These are phyloP conservation scores for Hortiboletus flavorubellus DNA, from an alignment of 768 basidiomycete species.

Conservation along the genomic window DNA sequence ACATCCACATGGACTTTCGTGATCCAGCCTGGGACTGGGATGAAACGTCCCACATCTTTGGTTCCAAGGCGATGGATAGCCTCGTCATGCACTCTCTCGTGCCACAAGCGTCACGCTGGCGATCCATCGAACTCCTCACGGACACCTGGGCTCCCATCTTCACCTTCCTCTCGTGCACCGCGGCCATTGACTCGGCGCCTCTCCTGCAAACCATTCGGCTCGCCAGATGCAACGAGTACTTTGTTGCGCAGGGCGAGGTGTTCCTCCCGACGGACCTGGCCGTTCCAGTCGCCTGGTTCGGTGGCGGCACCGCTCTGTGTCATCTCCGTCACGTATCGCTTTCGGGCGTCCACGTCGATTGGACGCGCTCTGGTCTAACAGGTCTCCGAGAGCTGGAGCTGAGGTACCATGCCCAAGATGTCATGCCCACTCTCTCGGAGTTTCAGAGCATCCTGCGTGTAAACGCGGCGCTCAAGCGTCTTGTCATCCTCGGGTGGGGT, in stretches of 20 bases:
- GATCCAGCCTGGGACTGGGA: slow-evolving; percentile 58
- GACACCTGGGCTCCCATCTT: slow-evolving; percentile 62
- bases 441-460: slow-evolving; percentile 42
- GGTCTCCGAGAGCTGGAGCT: slow-evolving; percentile 48
- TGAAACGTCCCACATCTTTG: slow-evolving; percentile 41
- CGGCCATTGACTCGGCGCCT: slow-evolving; percentile 32
- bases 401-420: slow-evolving; percentile 53
- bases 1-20: slow-evolving; percentile 55
- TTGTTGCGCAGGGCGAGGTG: slow-evolving; percentile 40
- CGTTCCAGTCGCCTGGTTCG: slow-evolving; percentile 42
- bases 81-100: slow-evolving; percentile 42
- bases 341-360: slow-evolving; percentile 58
- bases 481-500: slow-evolving; percentile 55
- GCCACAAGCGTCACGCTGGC: slow-evolving; percentile 46
- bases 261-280: slow-evolving; percentile 45
- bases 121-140: slow-evolving; percentile 45
- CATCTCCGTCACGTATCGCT: slow-evolving; percentile 43
- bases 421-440: slow-evolving; percentile 49
- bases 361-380: slow-evolving; percentile 39
- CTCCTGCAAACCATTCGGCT: slow-evolving; percentile 42
- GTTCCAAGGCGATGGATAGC: slow-evolving; percentile 41
- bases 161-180: slow-evolving; percentile 45
- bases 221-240: slow-evolving; percentile 57
- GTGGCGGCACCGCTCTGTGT: slow-evolving; percentile 28
- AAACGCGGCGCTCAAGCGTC: slow-evolving; percentile 37